A percentile compares a stretch with the other conserved stretches of the same genome.
These are phyloP conservation scores for Chlorociboria aeruginascens DNA, from an alignment of 495 filamentous ascomycete species.

Conservation along the genomic window DNA sequence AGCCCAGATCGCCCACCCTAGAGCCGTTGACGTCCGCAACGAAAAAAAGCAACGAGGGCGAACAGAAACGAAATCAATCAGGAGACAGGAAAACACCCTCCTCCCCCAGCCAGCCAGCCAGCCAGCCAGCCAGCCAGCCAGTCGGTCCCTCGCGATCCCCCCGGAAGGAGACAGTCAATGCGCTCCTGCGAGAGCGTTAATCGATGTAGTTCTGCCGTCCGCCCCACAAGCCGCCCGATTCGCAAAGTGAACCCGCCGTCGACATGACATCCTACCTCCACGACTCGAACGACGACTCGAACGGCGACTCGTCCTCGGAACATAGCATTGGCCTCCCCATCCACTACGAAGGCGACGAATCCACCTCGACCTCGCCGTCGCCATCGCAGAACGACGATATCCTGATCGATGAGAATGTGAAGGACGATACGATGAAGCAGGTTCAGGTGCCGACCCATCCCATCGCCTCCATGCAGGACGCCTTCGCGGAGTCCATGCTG, in stretches of 20 bases:
- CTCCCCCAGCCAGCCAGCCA: too few relatives aligned
- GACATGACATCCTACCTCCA: not conserved
- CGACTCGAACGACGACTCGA: not conserved
- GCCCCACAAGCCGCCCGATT: too few relatives aligned
- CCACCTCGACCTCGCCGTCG: not conserved
- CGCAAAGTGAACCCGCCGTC: not conserved
- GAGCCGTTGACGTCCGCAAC: too few relatives aligned
- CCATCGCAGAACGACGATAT: not conserved
- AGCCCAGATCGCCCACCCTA: too few relatives aligned
- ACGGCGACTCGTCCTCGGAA: not conserved
- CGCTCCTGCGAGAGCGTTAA: too few relatives aligned
- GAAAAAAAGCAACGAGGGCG: too few relatives aligned
- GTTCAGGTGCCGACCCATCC: constrained; percentile 54
- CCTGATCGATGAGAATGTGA: not conserved
- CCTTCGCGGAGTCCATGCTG: constrained; percentile 84
- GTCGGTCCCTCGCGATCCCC: too few relatives aligned
- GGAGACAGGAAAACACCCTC: too few relatives aligned
- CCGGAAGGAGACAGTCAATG: too few relatives aligned
- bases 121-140: too few relatives aligned
- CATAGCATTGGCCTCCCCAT: constrained; percentile 5
- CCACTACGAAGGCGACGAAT: not conserved
- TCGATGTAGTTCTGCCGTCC: too few relatives aligned
- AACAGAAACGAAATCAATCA: too few relatives aligned
- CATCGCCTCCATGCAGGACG: constrained; percentile 73
- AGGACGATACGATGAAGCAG: constrained; percentile 15